Conservation (phyloP, 345 rosid genomes). For the Sisymbrium irio region DNA sequence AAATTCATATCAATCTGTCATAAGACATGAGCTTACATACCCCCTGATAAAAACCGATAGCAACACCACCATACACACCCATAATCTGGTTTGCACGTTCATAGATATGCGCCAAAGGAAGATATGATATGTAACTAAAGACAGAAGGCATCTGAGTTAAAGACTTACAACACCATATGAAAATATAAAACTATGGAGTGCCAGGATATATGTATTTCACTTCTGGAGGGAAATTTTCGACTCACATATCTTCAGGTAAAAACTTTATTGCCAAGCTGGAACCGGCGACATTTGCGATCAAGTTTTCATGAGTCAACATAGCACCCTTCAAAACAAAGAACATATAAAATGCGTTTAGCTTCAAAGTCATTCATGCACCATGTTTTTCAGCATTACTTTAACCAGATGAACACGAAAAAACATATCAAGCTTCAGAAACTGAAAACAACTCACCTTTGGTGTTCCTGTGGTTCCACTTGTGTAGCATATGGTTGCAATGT, state of each 20-base stretch:
- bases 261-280: conserved; percentile 37
- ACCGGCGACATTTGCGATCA: conserved; percentile 82
- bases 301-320: conserved; percentile 74
- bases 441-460: conserved; percentile 60
- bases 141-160: conserved; percentile 12
- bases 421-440: conserved; percentile 13
- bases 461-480: conserved; percentile 98
- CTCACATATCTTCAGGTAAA: conserved; percentile 76
- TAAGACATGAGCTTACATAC: conserved; percentile 43
- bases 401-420: conserved; percentile 14
- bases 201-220: not conserved
- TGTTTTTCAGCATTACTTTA: conserved; percentile 6
- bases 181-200: not conserved
- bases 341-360: conserved; percentile 1
- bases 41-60: conserved; percentile 92
- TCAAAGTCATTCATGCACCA: conserved; percentile 1
- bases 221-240: conserved; percentile 15
- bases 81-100: conserved; percentile 77
- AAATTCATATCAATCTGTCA: conserved; percentile 1
- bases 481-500: conserved; percentile 91
- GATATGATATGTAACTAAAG: conserved; percentile 79
- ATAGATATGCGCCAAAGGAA: conserved; percentile 93
- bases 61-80: conserved; percentile 53
- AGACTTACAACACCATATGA: not conserved
- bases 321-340: conserved; percentile 56